phyloP scores from a whole-genome alignment of 2,329 filamentous ascomycete species.

The Dendrostoma leiphaemia region DNA sequence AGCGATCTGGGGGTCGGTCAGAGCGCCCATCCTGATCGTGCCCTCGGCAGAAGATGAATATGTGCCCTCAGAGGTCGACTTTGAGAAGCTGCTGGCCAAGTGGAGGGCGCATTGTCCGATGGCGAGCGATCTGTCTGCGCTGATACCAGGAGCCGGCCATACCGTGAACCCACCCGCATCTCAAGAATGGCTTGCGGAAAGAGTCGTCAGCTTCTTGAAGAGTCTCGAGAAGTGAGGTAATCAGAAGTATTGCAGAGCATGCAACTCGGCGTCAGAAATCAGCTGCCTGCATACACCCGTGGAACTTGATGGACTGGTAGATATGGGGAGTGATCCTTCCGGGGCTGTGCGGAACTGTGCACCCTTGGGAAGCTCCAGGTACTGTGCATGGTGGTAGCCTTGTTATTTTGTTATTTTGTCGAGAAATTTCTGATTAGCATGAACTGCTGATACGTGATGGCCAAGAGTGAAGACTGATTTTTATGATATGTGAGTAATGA shows the following conservation, averaged over 20 bases:
- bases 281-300: not conserved
- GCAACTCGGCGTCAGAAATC: not conserved
- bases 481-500: no score
- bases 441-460: no score
- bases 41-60: conserved; percentile 66
- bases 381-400: not conserved
- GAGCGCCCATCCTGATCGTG: conserved; percentile 60
- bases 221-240: conserved; percentile 19
- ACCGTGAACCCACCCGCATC: conserved; percentile 44
- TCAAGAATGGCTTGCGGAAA: conserved; percentile 47
- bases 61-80: conserved; percentile 58
- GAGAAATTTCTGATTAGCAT: no score
- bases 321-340: not conserved
- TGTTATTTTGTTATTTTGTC: no score
- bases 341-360: not conserved
- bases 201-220: conserved; percentile 45
- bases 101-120: conserved; percentile 51
- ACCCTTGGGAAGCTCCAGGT: not conserved
- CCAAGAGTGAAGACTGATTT: no score
- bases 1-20: conserved; percentile 64
- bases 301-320: not conserved
- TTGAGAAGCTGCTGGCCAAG: conserved; percentile 51
- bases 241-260: not conserved
- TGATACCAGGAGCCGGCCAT: conserved; percentile 53
- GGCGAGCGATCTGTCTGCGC: conserved; percentile 49